These are phyloP conservation scores for Cerioporus squamosus DNA, from an alignment of 1,284 basidiomycete genomes.

Conservation along the genomic window DNA sequence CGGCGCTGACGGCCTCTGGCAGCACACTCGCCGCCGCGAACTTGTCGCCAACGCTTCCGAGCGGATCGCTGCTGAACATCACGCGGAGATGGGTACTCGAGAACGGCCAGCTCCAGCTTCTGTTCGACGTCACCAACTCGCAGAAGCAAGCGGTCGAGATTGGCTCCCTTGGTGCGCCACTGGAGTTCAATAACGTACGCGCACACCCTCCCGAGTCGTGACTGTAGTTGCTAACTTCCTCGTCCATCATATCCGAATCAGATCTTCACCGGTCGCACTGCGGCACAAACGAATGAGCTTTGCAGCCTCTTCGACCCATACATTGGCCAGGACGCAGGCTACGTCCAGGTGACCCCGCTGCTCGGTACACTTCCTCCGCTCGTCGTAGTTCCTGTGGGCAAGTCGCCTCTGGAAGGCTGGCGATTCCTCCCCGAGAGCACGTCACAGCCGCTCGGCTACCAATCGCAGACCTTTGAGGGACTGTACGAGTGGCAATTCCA, in stretches of 20 bases:
- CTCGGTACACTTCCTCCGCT: conserved; percentile 59
- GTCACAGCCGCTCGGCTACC: conserved; percentile 50
- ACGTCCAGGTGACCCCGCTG: conserved; percentile 54
- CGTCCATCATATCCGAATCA: conserved; percentile 15
- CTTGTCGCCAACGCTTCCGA: conserved; percentile 52
- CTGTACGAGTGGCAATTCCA: conserved; percentile 67
- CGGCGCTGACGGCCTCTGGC: conserved; percentile 43
- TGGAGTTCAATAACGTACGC: conserved; percentile 62
- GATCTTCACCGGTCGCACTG: conserved; percentile 62
- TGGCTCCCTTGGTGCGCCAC: conserved; percentile 54
- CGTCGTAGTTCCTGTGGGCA: conserved; percentile 50
- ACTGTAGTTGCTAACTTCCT: neutral
- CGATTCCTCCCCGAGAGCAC: conserved; percentile 58
- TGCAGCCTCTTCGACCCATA: conserved; percentile 65
- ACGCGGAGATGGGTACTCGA: conserved; percentile 56
- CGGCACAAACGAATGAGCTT: conserved; percentile 53
- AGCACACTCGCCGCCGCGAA: conserved; percentile 52
- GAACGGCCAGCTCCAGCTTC: conserved; percentile 48
- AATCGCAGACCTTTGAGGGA: conserved; percentile 65
- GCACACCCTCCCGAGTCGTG: neutral
- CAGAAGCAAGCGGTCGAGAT: conserved; percentile 55
- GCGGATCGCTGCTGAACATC: conserved; percentile 50
- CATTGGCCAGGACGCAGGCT: conserved; percentile 61
- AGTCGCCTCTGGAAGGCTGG: conserved; percentile 63
- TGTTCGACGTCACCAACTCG: conserved; percentile 56